Conservation (phyloP, 2,329 filamentous ascomycete genomes). For the Elsinoe australis region DNA sequence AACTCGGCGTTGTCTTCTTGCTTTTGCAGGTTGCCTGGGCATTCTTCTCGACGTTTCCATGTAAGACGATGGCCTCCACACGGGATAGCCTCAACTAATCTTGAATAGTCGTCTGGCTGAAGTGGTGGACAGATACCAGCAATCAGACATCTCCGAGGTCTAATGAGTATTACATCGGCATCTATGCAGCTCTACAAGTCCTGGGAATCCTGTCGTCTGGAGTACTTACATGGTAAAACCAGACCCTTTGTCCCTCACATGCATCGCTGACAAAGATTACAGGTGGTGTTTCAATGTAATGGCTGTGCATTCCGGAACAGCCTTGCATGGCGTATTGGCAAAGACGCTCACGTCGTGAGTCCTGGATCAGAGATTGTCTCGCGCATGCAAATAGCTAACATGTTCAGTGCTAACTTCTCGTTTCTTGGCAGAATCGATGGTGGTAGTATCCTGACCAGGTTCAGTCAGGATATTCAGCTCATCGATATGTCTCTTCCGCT, state of each 20-base stretch:
- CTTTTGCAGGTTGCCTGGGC: slow-evolving; percentile 25
- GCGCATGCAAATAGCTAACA: not conserved
- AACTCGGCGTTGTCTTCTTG: slow-evolving; percentile 28
- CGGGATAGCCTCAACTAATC: not conserved
- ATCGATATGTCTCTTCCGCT: slow-evolving; percentile 38
- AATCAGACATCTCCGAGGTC: not conserved
- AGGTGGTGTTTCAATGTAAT: slow-evolving; percentile 13
- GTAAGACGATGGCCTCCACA: not conserved
- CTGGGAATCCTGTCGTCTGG: not conserved
- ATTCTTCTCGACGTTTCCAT: slow-evolving; percentile 17
- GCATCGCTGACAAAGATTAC: no score
- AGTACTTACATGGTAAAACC: not conserved
- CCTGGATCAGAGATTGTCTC: no score
- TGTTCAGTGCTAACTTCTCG: slow-evolving; percentile 24
- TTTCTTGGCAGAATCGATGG: slow-evolving; percentile 38
- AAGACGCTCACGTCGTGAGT: slow-evolving; percentile 11
- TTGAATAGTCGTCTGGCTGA: slow-evolving; percentile 15
- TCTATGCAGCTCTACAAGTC: slow-evolving; percentile 15
- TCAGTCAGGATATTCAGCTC: slow-evolving; percentile 41
- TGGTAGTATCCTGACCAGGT: slow-evolving; percentile 39
- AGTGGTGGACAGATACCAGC: slow-evolving; percentile 17
- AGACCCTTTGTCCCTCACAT: no score
- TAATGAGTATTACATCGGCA: slow-evolving; percentile 13
- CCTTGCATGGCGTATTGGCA: not conserved
- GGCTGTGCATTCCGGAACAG: slow-evolving; percentile 3